Base-by-base conservation (phyloP, 805 yeast genomes). In the Saccharomyces mikatae region DNA sequence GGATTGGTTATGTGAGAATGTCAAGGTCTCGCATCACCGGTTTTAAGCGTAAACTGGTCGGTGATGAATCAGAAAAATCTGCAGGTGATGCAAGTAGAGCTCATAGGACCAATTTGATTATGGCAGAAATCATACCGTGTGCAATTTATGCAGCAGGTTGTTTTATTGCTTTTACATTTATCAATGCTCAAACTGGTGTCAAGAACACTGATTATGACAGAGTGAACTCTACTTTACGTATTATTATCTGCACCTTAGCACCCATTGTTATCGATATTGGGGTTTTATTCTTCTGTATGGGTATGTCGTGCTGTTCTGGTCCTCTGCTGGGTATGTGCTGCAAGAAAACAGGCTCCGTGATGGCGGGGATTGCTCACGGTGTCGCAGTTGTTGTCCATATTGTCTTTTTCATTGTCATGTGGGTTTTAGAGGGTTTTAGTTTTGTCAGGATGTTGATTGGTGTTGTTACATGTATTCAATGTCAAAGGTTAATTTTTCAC, bases 291-390 rank as follows among this genome's bases (percentile, higher is more conserved):
- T 78, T 87, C 57, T 81, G 92, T 72, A 77, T 87, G 63, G 88
- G 81, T 60, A 68, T 90, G 72, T 88, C 97, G 17, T 94, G 99
- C 76, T 94, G 97, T 79, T 88, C 96, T 29, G 97, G 97, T 69
- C 98, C 98, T 62, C 63, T 92, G 68, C 82, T 92, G 61, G 94
- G 94, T 55, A 72, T 90, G 74, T 92, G 98, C 75, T 92, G 97
- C 76, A 91, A 89, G 82, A 86, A 88, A 79, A 91, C 97, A 48
- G 96, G 96, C 74, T 86, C 97, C n/a, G 95, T 88, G 36, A 82
- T 75, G 72, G 99, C 99, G 48, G 97, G 88, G 64, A 74, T 92
- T 71, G 96, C 98, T n/a, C 99, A 94, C 69, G 97, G 96, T 74
- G 76, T 88, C 63, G 89, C 97, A 14, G 97, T 94, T 53, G 71